phyloP scores from a whole-genome alignment of 2,329 filamentous ascomycete species.

The Venturia aucupariae region DNA sequence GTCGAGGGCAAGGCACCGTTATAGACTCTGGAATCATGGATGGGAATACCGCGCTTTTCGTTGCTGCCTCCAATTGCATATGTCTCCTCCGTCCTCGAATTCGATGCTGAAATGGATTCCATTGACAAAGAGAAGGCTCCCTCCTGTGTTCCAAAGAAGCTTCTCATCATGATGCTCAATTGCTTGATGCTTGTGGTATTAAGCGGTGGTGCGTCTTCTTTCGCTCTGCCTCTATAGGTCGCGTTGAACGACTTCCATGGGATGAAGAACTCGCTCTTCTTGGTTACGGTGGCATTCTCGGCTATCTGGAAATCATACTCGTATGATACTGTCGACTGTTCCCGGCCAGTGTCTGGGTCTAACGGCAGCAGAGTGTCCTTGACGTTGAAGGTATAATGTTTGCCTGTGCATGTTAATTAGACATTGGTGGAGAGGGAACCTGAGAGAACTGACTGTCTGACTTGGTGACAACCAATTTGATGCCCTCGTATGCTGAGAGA shows the following conservation, averaged over 20 bases:
- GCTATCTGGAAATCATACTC: slow-evolving; percentile 56
- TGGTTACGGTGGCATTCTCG: slow-evolving; percentile 19
- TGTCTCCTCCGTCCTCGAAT: background rate
- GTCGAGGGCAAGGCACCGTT: background rate
- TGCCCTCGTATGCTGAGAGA: slow-evolving; percentile 52
- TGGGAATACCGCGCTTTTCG: background rate
- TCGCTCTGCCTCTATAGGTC: slow-evolving; percentile 63
- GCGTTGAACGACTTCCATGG: slow-evolving; percentile 57
- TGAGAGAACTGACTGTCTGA: slow-evolving; percentile 38
- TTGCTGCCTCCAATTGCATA: background rate
- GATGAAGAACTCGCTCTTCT: slow-evolving; percentile 40
- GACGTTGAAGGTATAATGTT: slow-evolving; percentile 63
- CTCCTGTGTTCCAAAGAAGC: slow-evolving; percentile 70
- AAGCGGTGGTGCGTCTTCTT: slow-evolving; percentile 50
- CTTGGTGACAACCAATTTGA: slow-evolving; percentile 44
- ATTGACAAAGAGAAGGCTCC: slow-evolving; percentile 56
- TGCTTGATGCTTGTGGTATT: slow-evolving; percentile 53
- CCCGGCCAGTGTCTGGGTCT: slow-evolving; percentile 53
- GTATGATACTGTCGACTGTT: slow-evolving; percentile 63
- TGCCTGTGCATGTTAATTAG: slow-evolving; percentile 31
- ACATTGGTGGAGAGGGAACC: background rate
- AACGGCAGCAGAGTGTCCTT: slow-evolving; percentile 58
- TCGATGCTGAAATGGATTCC: slow-evolving; percentile 43
- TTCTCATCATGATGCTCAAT: slow-evolving; percentile 71
- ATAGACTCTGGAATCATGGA: background rate